These are phyloP conservation scores for Herpetospermum pedunculosum DNA, from an alignment of 306 rosid genomes.

Conservation along the genomic window DNA sequence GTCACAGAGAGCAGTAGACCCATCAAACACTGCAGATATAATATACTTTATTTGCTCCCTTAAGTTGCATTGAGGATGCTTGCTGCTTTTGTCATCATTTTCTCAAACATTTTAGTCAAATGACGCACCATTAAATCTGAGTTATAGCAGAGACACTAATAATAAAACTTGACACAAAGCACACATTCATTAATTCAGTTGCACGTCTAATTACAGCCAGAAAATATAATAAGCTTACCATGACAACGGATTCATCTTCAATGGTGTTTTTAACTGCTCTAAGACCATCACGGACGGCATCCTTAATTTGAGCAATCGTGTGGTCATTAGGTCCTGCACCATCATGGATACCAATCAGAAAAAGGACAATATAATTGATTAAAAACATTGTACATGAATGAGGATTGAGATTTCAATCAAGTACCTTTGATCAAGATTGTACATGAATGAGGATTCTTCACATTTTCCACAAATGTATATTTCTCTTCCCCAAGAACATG, in stretches of 20 bases:
- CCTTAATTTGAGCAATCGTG: constrained; percentile 96
- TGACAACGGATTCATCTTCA: constrained; percentile 84
- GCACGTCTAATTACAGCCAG: not conserved
- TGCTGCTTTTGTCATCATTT: not conserved
- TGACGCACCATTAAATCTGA: not conserved
- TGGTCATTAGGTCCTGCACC: constrained; percentile 93
- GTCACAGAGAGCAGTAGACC: not conserved
- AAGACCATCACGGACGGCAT: constrained; percentile 94
- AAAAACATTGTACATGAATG: not conserved
- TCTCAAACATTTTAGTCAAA: not conserved
- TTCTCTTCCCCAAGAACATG: constrained; percentile 96
- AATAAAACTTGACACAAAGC: not conserved
- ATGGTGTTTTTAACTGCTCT: constrained; percentile 94
- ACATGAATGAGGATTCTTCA: constrained; percentile 87
- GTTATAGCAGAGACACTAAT: not conserved
- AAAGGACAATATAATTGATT: constrained; percentile 29
- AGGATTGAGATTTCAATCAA: not conserved
- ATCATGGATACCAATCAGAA: constrained; percentile 12
- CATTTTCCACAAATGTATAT: constrained; percentile 87
- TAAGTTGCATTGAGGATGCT: not conserved
- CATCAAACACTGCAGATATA: not conserved
- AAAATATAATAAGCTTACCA: constrained; percentile 28
- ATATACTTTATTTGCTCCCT: not conserved
- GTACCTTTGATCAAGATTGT: constrained; percentile 94
- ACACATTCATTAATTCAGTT: not conserved